phyloP scores from a whole-genome alignment of 768 basidiomycete genomes.

The Pholiota molesta region DNA sequence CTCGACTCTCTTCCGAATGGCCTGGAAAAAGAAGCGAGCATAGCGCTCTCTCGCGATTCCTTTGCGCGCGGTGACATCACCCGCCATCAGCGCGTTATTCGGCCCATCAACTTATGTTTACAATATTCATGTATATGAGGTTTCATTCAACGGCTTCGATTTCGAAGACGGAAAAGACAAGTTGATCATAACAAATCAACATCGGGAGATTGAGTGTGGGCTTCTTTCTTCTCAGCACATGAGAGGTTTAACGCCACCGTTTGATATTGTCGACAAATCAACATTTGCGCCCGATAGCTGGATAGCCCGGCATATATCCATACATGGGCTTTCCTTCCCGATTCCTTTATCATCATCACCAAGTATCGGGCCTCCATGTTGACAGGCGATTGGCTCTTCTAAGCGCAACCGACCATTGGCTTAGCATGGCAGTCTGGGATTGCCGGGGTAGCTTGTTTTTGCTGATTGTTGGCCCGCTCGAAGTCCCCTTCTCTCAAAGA shows the following conservation, averaged over 20 bases:
- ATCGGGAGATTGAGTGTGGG: constrained; percentile 3
- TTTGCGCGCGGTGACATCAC: constrained; percentile 1
- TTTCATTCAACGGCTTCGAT: constrained; percentile 1
- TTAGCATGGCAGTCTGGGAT: neutral
- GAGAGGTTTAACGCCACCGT: neutral
- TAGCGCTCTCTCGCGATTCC: neutral
- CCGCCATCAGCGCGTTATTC: constrained; percentile 2
- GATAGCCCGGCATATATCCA: constrained; percentile 5
- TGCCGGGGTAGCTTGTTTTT: neutral
- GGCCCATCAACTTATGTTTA: neutral
- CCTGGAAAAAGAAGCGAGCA: constrained; percentile 1
- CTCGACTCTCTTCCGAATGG: neutral
- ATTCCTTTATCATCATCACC: constrained; percentile 3
- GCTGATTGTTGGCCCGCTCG: constrained; percentile 1
- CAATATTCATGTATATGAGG: neutral
- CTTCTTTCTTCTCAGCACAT: constrained; percentile 6
- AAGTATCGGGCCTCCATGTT: constrained; percentile 6
- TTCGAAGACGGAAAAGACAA: constrained; percentile 6
- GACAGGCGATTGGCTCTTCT: constrained; percentile 1
- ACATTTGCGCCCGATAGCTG: neutral
- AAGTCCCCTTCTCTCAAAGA: neutral
- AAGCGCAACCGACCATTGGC: constrained; percentile 5
- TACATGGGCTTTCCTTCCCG: constrained; percentile 2
- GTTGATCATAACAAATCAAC: constrained; percentile 8
- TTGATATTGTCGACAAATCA: constrained; percentile 8